Evolutionary conservation across 2,329 filamentous ascomycete species (phyloP), one percentile per base, ranked within the genome.

Genomic region (Colletotrichum chlorophyti): DNA sequence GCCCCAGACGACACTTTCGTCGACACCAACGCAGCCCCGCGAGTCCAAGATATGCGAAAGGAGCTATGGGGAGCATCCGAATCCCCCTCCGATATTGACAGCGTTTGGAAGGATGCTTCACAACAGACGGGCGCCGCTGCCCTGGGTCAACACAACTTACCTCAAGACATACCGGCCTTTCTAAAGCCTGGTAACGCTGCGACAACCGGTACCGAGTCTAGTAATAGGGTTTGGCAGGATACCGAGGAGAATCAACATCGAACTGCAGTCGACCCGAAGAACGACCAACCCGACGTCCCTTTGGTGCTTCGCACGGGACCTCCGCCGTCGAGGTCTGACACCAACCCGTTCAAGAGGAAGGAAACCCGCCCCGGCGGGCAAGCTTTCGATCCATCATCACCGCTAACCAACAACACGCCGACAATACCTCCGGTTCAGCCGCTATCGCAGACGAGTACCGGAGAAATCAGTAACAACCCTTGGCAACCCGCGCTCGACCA

Each of bases 321-420:
- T 29, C 37, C 27, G 26, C 60, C 51, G 21, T 46, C 50, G 26
- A 37, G 71, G 32, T 64, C 68, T 23, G 75, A 80, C 54, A 83
- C 81, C 17, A 85, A 85, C 50, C 83, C 83, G 0, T 85, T 85
- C 66, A 64, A 75, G 19, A 81, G 80, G 60, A 78, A 80, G 53
- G 82, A 81, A 62, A 71, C 71, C 4, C 63, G 64, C 37, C 50
- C 51, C 45, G 17, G 38, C 34, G 15, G 38, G 38, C 35, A 48
- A 38, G 58, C 45, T 40, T 53, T 29, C 48, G 46, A n/a, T 59
- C 31, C 49, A 15, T 23, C 34, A 34, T 54, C 60, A 15, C 62
- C 62, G 29, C 66, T 64, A 12, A 42, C 11, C 57, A 41, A 37
- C 60, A 35, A 35, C n/a, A 15, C 23, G 49, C 66, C 31, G 23